Base-by-base conservation (phyloP, 306 rosid species). In the Prosopis cineraria region DNA sequence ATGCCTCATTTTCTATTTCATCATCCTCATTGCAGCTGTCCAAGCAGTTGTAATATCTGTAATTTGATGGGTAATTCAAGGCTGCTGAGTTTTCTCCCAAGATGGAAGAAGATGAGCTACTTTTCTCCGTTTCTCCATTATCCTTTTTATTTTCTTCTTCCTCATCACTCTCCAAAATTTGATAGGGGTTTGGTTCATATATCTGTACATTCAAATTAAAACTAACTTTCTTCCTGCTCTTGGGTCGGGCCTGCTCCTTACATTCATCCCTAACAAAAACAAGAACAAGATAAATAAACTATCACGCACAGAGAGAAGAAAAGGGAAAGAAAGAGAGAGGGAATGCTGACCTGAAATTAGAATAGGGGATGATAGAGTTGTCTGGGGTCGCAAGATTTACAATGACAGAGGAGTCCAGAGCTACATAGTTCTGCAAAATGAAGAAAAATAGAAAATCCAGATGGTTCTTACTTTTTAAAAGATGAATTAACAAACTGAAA, bases 191-290 rank as follows among this genome's bases (percentile, higher is more conserved):
- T 65, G 91, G 93, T 84, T 95, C 99, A 76, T 83, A 91, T 34
- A 88, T 84, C 85, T 95, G 87, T 68, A 95, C 89, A 79, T 93
- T 88, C 80, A 88, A 84, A 90, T 95, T 91, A 80, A 95, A 95
- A 75, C 90, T 88, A 43, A 95, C 99, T 84, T 95, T 95, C 90
- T 95, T 95, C 74, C 85, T 87, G 88, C 68, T 70, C 79, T 88
- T 90, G 29, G 76, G 73, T 71, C 83, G 58, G 33, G 78, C 78
- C 84, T 81, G 76, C 88, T 89, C 93, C 88, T 84, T 91, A 0
- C 75, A 36, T 80, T 83, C 83, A 37, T 83, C 85, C 82, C 96
- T 91, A 33, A 81, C 72, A 79, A 72, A 72, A 75, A 72, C 81
- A 17, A 29, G 74, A 73, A 47, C 14, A 80, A 13, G 59, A 72